Conservation (phyloP, 495 filamentous ascomycete genomes). For the Hyaloscypha finlandica region DNA sequence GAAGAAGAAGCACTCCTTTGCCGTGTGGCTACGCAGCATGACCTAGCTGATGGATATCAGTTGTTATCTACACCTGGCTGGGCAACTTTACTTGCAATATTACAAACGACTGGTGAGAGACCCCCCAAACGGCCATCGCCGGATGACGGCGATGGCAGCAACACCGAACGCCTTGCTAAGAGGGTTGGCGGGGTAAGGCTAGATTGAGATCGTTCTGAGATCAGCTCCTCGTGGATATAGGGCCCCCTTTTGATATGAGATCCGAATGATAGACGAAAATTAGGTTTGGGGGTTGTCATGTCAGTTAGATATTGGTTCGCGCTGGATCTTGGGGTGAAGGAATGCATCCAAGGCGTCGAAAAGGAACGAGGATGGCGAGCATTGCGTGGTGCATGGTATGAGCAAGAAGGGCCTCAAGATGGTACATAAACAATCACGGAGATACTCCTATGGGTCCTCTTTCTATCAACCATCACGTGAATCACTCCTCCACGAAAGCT, state of each 20-base stretch:
- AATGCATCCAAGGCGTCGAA: constrained; percentile 24
- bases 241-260: constrained; percentile 10
- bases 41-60: constrained; percentile 75
- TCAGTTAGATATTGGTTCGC: neutral
- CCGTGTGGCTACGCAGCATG: constrained; percentile 76
- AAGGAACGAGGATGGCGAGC: constrained; percentile 1
- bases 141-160: constrained; percentile 36
- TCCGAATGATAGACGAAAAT: neutral
- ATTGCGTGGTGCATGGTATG: neutral
- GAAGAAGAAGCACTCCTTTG: constrained; percentile 88
- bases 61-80: constrained; percentile 84
- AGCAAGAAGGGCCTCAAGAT: neutral
- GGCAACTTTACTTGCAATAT: constrained; percentile 88
- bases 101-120: constrained; percentile 96
- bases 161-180: constrained; percentile 88
- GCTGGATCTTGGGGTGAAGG: neutral
- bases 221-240: constrained; percentile 28
- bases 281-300: neutral
- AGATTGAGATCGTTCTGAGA: constrained; percentile 41
- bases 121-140: constrained; percentile 76
- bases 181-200: constrained; percentile 97
- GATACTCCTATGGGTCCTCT: neutral
- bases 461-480: neutral
- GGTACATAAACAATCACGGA: neutral
- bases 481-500: neutral